A percentile compares a stretch with the other conserved stretches of the same genome.
phyloP scores from a whole-genome alignment of 2,329 filamentous ascomycete genomes.

The Tolypocladium guangdongense region DNA sequence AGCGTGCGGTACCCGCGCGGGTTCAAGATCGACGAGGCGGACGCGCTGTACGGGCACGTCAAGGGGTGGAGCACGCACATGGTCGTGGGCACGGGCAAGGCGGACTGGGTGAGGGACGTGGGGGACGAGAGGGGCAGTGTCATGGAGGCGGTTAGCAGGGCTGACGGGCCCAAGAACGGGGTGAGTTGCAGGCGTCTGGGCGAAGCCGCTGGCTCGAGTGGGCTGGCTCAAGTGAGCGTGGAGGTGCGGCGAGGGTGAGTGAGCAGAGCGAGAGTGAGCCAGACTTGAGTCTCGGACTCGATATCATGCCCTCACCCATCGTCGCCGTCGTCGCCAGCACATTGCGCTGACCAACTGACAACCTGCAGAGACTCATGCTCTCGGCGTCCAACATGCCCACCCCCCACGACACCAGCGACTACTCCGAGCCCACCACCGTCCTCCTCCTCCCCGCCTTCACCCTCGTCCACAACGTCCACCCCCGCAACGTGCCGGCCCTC shows the following conservation, averaged over 20 bases:
- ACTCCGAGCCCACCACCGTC: slow-evolving; percentile 62
- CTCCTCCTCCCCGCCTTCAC: slow-evolving; percentile 79
- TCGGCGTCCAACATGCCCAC: slow-evolving; percentile 87
- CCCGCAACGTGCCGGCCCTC: slow-evolving; percentile 59
- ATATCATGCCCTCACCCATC: too few species aligned
- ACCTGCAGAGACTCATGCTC: slow-evolving; percentile 65
- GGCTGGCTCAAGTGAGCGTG: too few species aligned
- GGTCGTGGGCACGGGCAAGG: slow-evolving; percentile 88
- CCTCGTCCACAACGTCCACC: slow-evolving; percentile 73
- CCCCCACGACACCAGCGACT: slow-evolving; percentile 52
- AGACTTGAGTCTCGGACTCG: too few species aligned
- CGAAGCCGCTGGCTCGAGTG: too few species aligned
- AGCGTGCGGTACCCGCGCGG: slow-evolving; percentile 61
- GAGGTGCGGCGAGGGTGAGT: too few species aligned
- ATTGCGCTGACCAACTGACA: too few species aligned
- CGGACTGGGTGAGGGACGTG: slow-evolving; percentile 87
- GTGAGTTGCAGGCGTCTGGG: too few species aligned
- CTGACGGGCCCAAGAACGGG: slow-evolving; percentile 52
- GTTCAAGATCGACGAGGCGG: slow-evolving; percentile 65
- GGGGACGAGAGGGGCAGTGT: slow-evolving; percentile 77
- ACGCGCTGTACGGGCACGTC: slow-evolving; percentile 74
- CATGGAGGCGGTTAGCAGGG: slow-evolving; percentile 61
- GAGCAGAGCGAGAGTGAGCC: too few species aligned
- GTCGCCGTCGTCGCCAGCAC: too few species aligned
- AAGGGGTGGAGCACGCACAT: slow-evolving; percentile 84